Evolutionary conservation across 768 basidiomycete genomes (phyloP), one percentile per base, ranked within the genome.

Genomic region (Hirschioporus abietinus): DNA sequence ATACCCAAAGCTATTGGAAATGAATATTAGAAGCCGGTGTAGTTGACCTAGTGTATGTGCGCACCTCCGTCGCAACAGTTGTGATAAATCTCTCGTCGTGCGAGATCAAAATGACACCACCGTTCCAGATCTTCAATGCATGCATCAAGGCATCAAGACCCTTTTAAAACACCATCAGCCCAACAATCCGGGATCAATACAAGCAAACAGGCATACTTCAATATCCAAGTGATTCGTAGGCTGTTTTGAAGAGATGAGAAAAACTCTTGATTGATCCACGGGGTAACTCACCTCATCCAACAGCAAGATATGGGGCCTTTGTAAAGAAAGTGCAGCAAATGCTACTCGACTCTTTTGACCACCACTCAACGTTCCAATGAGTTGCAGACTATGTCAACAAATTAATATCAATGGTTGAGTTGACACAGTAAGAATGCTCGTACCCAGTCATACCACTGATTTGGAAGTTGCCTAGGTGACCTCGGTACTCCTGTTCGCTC

Each of bases 81-180:
- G 93, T 96, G 72, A 96, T 96, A 76, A 96, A 98, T 63, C 93
- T 81, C 74, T 96, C 95, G 82, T 98, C 96, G 85, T 97, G 96
- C 68, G 92, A 95, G 71, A 95, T 94, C 70, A 95, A 82, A 69
- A 96, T 95, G 7, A 96, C 93, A 34, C 94, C 94, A 9, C 95
- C 95, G 70, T 93, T 94, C 92, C 91, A 96, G 12, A 79, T 78
- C 68, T 83, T 80, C 68, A 93, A 73, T 5, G 93, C 97, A 4
- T 83, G 76, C 90, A 98, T 97, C 64, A 99, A 81, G 0, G 95
- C 97, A 73, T 99, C 97, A 64, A 98, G 84, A 85, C 96, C 96
- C 88, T 93, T n/a, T 74, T n/a, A 71, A 63, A 66, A 68, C 63
- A 58, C 64, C 36, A 58, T n/a, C 12, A 18, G 65, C 23, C 7